Conservation (phyloP, 768 basidiomycete species). For the Gloeopeniophorella convolvens region DNA sequence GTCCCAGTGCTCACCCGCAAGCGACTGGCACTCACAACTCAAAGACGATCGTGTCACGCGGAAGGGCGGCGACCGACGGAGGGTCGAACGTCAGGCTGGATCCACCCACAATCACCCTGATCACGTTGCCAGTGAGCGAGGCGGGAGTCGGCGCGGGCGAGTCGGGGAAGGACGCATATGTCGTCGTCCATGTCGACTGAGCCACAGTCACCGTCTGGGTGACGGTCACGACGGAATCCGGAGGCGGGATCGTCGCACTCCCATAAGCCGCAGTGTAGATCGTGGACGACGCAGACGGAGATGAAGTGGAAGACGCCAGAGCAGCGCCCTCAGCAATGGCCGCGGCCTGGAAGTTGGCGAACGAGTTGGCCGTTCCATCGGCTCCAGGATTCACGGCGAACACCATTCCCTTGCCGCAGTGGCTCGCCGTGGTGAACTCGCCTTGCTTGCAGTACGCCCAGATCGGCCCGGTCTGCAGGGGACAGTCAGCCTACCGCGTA, state of each 20-base stretch:
- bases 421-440: constrained; percentile 7
- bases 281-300: constrained; percentile 24
- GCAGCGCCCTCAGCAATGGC: constrained; percentile 2
- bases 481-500: not conserved
- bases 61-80: constrained; percentile 40
- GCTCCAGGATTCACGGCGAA: constrained; percentile 25
- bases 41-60: constrained; percentile 52
- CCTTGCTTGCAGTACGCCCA: constrained; percentile 26
- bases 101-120: constrained; percentile 52
- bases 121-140: constrained; percentile 38
- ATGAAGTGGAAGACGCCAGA: constrained; percentile 13
- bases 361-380: not conserved
- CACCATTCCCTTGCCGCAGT: constrained; percentile 28
- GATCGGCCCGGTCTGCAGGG: constrained; percentile 17
- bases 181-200: constrained; percentile 46
- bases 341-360: not conserved
- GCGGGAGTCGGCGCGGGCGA: constrained; percentile 50
- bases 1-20: too few relatives aligned
- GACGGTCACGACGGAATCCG: constrained; percentile 35
- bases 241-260: constrained; percentile 44
- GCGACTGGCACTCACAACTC: constrained; percentile 49
- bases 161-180: constrained; percentile 48
- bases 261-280: constrained; percentile 43
- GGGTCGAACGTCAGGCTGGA: constrained; percentile 45
- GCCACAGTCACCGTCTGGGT: constrained; percentile 39